phyloP scores from a whole-genome alignment of 768 basidiomycete genomes.

The Holtermannia corniformis region DNA sequence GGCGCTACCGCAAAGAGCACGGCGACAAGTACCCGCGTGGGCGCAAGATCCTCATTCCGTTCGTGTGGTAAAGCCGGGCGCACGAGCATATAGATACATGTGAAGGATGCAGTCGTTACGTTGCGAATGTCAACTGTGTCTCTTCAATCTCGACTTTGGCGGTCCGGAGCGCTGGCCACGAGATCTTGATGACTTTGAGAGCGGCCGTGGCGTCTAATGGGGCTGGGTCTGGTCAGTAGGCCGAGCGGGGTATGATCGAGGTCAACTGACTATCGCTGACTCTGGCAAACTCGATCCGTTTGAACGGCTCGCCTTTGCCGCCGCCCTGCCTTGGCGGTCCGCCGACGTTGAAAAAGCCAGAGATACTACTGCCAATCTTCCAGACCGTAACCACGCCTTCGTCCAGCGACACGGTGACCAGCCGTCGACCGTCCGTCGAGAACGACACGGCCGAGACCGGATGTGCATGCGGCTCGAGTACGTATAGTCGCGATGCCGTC shows the following conservation, averaged over 20 bases:
- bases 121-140: conserved; percentile 75
- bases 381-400: conserved; percentile 80
- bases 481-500: conserved; percentile 86
- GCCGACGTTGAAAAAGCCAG: conserved; percentile 78
- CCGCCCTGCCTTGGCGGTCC: conserved; percentile 80
- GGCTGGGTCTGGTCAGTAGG: conserved; percentile 37
- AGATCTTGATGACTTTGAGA: conserved; percentile 64
- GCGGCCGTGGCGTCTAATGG: conserved; percentile 56
- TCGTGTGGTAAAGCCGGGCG: conserved; percentile 46
- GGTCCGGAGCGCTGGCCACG: conserved; percentile 75
- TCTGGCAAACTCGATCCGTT: conserved; percentile 73
- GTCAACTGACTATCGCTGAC: conserved; percentile 72
- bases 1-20: conserved; percentile 83
- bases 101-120: conserved; percentile 37
- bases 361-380: conserved; percentile 87
- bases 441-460: conserved; percentile 75
- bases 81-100: too few relatives aligned
- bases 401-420: conserved; percentile 77
- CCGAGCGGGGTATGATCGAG: background rate
- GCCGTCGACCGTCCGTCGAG: conserved; percentile 81
- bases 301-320: conserved; percentile 72
- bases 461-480: conserved; percentile 83
- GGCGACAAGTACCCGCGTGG: conserved; percentile 67
- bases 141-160: conserved; percentile 76
- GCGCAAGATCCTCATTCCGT: conserved; percentile 72